Evolutionary conservation across 345 rosid genomes (phyloP), one percentile per base, ranked within the genome.

Genomic region (Melaleuca quinquenervia): DNA sequence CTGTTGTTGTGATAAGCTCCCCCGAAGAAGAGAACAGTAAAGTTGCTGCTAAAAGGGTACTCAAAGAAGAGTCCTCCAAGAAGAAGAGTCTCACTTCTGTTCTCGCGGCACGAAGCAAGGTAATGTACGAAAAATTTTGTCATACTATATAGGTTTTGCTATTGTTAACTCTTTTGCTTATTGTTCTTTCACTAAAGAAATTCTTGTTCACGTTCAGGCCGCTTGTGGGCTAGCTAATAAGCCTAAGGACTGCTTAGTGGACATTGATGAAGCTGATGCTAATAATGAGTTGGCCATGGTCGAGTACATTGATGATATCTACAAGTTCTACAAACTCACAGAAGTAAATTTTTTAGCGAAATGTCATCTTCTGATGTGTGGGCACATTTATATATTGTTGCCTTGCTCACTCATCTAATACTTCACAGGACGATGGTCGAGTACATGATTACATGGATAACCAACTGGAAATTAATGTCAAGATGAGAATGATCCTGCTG

Each of bases 271-370:
- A 16, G 91, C 88, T 84, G 99, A 97, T 84, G 90, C 54, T 24
- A 86, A 90, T 24, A 92, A 95, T 84, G 96, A 96, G 82, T 60
- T 95, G 89, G 97, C 98, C 15, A 95, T 90, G 50, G 91, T 93
- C n/a, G 99, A 97, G 86, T 97, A 96, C 87, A 95, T 95, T 51
- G 98, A 96, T 83, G 99, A 96, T 86, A 93, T 97, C 89, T 97
- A 97, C 92, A 86, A 92, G 74, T 97, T 84, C 90, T 96, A 97
- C 89, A 96, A 93, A 86, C 91, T 88, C 36, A 87, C 94, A 0
- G 95, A 97, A 87, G 96, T 95, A 90, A 84, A 36, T 24, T 50
- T 64, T 70, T 32, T 32, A 36, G 80, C 80, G 36, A 48, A 70
- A 64, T 8, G 78, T 9, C 48, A 36, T 70, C 80, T 18, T 70